phyloP scores from a whole-genome alignment of 129 eudicot genomes.

The Mikania micrantha region DNA sequence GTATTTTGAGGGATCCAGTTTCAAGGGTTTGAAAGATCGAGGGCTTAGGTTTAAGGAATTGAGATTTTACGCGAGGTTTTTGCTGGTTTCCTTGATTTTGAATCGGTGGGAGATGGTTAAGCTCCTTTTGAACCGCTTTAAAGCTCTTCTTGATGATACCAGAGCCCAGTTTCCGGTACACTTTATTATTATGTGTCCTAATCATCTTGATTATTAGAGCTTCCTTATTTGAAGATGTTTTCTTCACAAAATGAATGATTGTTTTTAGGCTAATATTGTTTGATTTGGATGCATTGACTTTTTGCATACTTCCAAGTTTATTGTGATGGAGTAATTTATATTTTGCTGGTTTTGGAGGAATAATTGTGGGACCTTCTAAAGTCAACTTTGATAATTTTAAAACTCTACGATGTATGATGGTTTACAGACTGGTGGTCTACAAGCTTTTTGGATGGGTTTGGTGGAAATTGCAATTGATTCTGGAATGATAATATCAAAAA shows the following conservation, averaged over 20 bases:
- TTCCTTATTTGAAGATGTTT: not conserved
- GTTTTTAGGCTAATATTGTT: not conserved
- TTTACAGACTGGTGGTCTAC: not conserved
- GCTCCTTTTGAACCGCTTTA: constrained; percentile 56
- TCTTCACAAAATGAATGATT: not conserved
- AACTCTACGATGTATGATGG: not conserved
- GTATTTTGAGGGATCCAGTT: constrained; percentile 52
- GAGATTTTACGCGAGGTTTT: constrained; percentile 96
- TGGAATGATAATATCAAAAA: not conserved
- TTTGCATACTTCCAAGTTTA: not conserved
- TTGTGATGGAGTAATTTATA: not conserved
- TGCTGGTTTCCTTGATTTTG: constrained; percentile 77
- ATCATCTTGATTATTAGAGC: no score
- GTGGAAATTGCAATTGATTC: not conserved
- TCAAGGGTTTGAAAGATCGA: constrained; percentile 39
- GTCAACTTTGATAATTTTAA: not conserved
- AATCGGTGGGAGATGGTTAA: constrained; percentile 68
- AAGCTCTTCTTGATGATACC: constrained; percentile 63
- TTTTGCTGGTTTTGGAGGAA: not conserved
- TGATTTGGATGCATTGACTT: constrained; percentile 13
- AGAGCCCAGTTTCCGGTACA: constrained; percentile 64
- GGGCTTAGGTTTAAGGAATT: constrained; percentile 89
- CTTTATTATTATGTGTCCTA: not conserved
- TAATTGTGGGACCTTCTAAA: constrained; percentile 3
- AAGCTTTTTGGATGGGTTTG: not conserved